These are phyloP conservation scores for Russula dissimulans DNA, from an alignment of 768 basidiomycete genomes.

Conservation along the genomic window DNA sequence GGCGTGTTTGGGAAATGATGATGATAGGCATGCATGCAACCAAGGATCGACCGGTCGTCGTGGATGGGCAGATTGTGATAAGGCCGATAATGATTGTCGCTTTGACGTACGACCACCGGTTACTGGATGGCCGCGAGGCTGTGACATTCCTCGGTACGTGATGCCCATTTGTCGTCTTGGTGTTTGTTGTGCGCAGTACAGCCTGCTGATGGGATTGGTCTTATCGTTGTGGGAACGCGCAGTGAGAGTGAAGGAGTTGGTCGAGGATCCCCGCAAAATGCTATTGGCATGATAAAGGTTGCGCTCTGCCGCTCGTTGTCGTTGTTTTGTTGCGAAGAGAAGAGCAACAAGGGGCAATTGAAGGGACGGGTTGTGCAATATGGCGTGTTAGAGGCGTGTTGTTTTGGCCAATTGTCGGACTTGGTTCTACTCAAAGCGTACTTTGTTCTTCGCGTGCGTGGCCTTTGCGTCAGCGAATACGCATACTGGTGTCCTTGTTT, in stretches of 20 bases:
- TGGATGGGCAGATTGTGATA: constrained; percentile 91
- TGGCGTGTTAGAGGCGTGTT: constrained; percentile 5
- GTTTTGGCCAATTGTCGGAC: background rate
- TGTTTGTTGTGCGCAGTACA: background rate
- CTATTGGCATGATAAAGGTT: constrained; percentile 20
- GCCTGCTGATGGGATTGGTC: constrained; percentile 1
- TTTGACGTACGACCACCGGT: constrained; percentile 89
- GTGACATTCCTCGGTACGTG: constrained; percentile 92
- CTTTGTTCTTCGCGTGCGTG: constrained; percentile 6
- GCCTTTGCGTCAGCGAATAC: background rate
- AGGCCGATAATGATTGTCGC: constrained; percentile 95
- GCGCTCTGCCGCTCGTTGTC: background rate
- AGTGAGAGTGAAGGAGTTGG: constrained; percentile 46
- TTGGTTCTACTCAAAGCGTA: constrained; percentile 3
- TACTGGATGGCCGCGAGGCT: constrained; percentile 93
- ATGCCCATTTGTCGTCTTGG: constrained; percentile 1
- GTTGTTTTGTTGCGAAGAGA: background rate
- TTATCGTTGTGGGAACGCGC: constrained; percentile 8
- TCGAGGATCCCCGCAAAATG: constrained; percentile 46
- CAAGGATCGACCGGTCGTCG: constrained; percentile 84
- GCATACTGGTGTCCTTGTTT: background rate
- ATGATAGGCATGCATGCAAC: constrained; percentile 82
- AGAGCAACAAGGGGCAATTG: background rate
- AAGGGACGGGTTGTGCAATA: background rate
- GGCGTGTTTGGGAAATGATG: background rate